These are phyloP conservation scores for Viridothelium virens DNA, from an alignment of 495 filamentous ascomycete genomes.

Conservation along the genomic window DNA sequence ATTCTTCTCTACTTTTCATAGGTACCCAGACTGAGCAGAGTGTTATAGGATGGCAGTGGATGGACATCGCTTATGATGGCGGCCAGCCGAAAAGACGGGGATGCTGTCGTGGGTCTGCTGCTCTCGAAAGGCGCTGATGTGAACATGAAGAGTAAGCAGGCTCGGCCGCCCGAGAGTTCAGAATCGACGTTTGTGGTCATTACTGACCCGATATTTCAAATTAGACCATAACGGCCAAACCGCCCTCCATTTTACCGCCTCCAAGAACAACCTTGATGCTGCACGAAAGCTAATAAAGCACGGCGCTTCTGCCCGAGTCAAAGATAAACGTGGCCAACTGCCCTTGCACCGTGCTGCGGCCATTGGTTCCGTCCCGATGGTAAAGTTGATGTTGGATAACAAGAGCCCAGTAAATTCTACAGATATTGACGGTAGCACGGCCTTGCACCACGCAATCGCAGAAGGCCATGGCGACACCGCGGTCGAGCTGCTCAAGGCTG, in stretches of 20 bases:
- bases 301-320: slow-evolving; percentile 72
- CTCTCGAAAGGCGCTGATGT: slow-evolving; percentile 77
- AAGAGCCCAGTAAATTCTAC: slow-evolving; percentile 78
- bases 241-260: slow-evolving; percentile 83
- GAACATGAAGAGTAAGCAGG: slow-evolving; percentile 57
- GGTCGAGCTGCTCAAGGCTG: slow-evolving; percentile 68
- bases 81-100: slow-evolving; percentile 62
- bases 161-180: no score
- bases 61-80: slow-evolving; percentile 97
- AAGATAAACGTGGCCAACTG: slow-evolving; percentile 79
- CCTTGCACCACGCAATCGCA: slow-evolving; percentile 83
- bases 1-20: slow-evolving; percentile 9
- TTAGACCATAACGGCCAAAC: slow-evolving; percentile 50
- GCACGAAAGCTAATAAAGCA: slow-evolving; percentile 68
- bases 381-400: slow-evolving; percentile 69
- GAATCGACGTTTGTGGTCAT: no score
- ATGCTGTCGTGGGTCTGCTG: slow-evolving; percentile 63
- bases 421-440: slow-evolving; percentile 76
- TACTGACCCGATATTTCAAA: not conserved
- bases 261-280: slow-evolving; percentile 75
- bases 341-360: slow-evolving; percentile 87
- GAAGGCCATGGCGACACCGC: slow-evolving; percentile 93
- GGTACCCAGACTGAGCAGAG: not conserved
- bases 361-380: slow-evolving; percentile 75
- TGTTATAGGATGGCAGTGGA: slow-evolving; percentile 65